Base-by-base conservation (phyloP, 2,329 filamentous ascomycete genomes). In the Berkeleyomyces basicola region DNA sequence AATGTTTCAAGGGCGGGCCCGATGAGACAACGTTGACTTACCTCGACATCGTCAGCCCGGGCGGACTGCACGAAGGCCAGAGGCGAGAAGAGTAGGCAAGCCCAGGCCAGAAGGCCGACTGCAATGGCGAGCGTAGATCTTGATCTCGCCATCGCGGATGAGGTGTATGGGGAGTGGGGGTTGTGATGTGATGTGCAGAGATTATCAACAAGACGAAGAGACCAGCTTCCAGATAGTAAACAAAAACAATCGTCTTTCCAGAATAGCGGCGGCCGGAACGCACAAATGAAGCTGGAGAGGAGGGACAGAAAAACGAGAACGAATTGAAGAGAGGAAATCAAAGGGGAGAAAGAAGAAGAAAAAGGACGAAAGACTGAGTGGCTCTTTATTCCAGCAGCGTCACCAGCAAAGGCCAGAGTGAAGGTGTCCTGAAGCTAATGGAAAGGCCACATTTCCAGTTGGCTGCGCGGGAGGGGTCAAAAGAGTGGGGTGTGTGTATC, bases 71-170 rank as follows among this genome's bases (percentile, higher is more conserved):
- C 83, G 72, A 97, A 86, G 67, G 90, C 87, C 72, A 96, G 80
- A 69, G 91, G 90, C 67, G 87, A 84, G 71, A 99, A 88, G 68
- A 97, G 83, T 67, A 96, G 83, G 73, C 90, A 83, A 70, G 96
- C 86, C 80, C 96, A 96, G 78, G 91, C 86, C 76, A 96, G 79
- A 73, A 93, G 78, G 82, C 90, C 90, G 81, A 96, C 79, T 85
- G 86, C 79, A 79, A 91, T 74, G 81, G 84, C 81, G 82, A 86
- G 79, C 77, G 82, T 79, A 78, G 82, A 79, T 79, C 81, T 77
- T 72, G 83, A 85, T 71, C 76, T 75, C 75, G 78, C 76, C 78
- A 80, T 80, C 66, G 65, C 61, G 49, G 43, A 55, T 58, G 49
- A 68, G 51, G 70, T 71, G 70, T 23, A 23, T 23, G 23, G 23